Conservation (phyloP, 495 filamentous ascomycete genomes). For the Cenococcum geophilum region DNA sequence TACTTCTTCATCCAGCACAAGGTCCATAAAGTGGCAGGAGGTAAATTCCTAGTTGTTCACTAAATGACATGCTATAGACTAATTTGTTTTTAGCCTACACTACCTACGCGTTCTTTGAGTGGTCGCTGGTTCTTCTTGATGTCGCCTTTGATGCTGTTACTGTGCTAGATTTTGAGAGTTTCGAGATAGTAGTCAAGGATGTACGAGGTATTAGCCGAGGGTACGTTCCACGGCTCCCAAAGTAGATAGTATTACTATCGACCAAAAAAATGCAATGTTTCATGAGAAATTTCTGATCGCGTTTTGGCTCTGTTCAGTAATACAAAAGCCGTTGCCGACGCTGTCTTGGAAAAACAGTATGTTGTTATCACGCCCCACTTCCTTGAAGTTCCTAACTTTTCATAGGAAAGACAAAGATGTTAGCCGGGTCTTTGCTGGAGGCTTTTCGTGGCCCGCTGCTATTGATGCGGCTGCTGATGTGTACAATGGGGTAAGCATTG, state of each 20-base stretch:
- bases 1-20: constrained; percentile 99
- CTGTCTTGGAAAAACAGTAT: constrained; percentile 84
- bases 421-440: constrained; percentile 60
- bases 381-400: not conserved
- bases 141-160: constrained; percentile 96
- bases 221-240: constrained; percentile 98
- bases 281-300: constrained; percentile 23
- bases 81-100: constrained; percentile 67
- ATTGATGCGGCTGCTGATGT: constrained; percentile 81
- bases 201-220: constrained; percentile 88
- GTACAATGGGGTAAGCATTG: constrained; percentile 73
- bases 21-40: constrained; percentile 88
- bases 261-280: constrained; percentile 25
- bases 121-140: constrained; percentile 90
- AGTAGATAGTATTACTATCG: constrained; percentile 51
- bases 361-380: constrained; percentile 29
- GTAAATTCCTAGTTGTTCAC: constrained; percentile 47
- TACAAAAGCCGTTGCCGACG: constrained; percentile 58
- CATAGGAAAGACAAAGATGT: constrained; percentile 70
- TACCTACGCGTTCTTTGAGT: constrained; percentile 98
- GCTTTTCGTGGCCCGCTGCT: constrained; percentile 67
- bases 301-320: constrained; percentile 40
- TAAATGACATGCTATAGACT: constrained; percentile 1
- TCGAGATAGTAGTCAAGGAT: constrained; percentile 87
- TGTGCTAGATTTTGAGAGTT: constrained; percentile 83